Evolutionary conservation across 371 early-diverging fungal genomes (phyloP).

Genomic region (Circinella minor): DNA sequence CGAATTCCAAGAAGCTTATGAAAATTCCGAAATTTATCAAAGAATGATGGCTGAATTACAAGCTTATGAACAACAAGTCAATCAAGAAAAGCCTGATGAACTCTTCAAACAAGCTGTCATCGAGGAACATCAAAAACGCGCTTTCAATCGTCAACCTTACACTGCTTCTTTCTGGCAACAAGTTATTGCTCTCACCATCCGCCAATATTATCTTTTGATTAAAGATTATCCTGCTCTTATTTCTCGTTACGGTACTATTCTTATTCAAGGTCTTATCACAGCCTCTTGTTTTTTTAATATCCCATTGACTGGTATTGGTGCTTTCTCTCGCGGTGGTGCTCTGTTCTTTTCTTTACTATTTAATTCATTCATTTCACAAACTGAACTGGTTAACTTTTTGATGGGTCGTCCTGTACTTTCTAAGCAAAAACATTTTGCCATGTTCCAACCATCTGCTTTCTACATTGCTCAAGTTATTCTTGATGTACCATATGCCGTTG

Average conservation of each 20-base stretch:
- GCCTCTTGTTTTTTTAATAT: conserved; percentile 70
- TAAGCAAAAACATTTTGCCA: conserved; percentile 70
- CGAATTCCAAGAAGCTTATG: conserved; percentile 54
- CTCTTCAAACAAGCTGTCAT: conserved; percentile 57
- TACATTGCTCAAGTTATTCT: conserved; percentile 61
- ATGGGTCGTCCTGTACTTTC: conserved; percentile 65
- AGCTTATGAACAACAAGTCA: conserved; percentile 41
- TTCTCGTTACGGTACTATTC: conserved; percentile 61
- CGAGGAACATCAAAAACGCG: conserved; percentile 61
- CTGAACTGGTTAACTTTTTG: conserved; percentile 55
- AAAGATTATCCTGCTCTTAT: conserved; percentile 56
- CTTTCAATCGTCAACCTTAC: conserved; percentile 57
- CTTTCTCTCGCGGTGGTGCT: conserved; percentile 77
- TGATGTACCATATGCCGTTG: conserved; percentile 43
- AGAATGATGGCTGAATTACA: conserved; percentile 39
- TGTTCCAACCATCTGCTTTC: conserved; percentile 69
- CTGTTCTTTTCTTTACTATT: conserved; percentile 62
- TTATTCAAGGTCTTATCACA: conserved; percentile 70
- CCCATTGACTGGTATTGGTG: conserved; percentile 55
- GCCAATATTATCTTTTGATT: conserved; percentile 62
- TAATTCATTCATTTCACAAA: conserved; percentile 56
- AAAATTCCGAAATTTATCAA: conserved; percentile 38
- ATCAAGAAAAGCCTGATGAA: conserved; percentile 33
- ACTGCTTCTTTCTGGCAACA: conserved; percentile 68
- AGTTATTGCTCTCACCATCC: conserved; percentile 60